Base-by-base conservation (phyloP, 257 asterid species). In the Henckelia pumila region DNA sequence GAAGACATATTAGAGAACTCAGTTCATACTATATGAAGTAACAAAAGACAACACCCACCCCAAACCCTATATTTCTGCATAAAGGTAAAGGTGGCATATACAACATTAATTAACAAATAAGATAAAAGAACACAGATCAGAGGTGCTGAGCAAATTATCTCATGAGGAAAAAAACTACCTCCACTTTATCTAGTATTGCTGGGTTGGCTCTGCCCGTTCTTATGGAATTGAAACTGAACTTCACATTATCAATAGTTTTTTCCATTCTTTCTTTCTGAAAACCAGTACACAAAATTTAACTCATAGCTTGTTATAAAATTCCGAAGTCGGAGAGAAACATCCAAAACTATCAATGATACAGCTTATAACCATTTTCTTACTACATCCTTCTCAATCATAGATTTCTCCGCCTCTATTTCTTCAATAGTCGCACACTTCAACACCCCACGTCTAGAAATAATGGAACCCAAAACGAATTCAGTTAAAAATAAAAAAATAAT, bases 151-250 rank as follows among this genome's bases (percentile, higher is more conserved):
- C 17, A 8, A 16, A 2, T 24, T 1, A 30, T 6, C 7, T 52
- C 7, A 50, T 13, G 50, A 40, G n/a, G 1, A 17, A 44, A 32
- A 56, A 61, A n/a, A 52, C 13, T 80, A 92, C 97, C 99, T 88
- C 88, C 66, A 90, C 56, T 80, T 85, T 93, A 77, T 93, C 99
- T 8, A 93, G 92, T 80, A 93, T 86, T 64, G 96, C 83, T 21
- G 99, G 96, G 64, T 74, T 93, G 19, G 99, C 81, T 86, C 99
- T 78, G 65, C 99, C 99, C 0, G 99, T 90, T 73, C 99, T 85
- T 73, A 93, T 81, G n/a, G 99, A 86, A 75, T 76, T 83, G 80
- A 93, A 93, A 82, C 82, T 81, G 63, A 92, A 71, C 73, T 70
- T 80, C 73, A 93, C 75, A 63, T 73, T 86, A 9, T 93, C 99